Conservation (phyloP, 108 stramenopile species). For the Aurantiochytrium sp. region DNA sequence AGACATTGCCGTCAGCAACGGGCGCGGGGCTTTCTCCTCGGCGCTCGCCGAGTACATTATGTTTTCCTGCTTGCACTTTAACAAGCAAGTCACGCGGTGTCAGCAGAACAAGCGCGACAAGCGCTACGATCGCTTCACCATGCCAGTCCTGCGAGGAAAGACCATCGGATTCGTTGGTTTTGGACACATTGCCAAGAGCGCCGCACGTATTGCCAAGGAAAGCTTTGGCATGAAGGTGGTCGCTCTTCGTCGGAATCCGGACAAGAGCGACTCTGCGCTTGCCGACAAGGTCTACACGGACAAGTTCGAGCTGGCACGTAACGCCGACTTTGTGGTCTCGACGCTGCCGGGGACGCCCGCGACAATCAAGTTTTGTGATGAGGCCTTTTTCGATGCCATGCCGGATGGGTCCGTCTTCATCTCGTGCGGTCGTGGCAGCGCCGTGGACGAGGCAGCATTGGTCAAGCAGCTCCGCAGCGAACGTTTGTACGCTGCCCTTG, state of each 20-base stretch:
- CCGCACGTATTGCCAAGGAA: conserved; percentile 55
- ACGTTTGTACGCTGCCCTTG: conserved; percentile 71
- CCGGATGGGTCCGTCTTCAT: conserved; percentile 70
- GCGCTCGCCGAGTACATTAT: conserved; percentile 33
- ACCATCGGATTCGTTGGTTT: conserved; percentile 78
- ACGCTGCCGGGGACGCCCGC: conserved; percentile 66
- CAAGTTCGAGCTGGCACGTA: conserved; percentile 36
- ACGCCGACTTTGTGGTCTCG: conserved; percentile 56
- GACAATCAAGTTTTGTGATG: conserved; percentile 57
- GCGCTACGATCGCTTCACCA: conserved; percentile 19
- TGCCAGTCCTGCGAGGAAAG: conserved; percentile 9
- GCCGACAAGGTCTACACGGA: conserved; percentile 48
- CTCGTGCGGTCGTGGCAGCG: conserved; percentile 75
- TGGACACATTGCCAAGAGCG: conserved; percentile 75
- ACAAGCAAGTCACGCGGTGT: conserved; percentile 19
- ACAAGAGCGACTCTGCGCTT: conserved; percentile 17
- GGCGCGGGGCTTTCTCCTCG: conserved; percentile 16
- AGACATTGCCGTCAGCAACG: conserved; percentile 12
- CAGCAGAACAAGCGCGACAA: background rate
- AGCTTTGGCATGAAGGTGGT: conserved; percentile 72
- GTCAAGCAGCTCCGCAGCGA: conserved; percentile 55
- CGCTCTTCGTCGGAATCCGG: conserved; percentile 59
- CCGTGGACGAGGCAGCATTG: conserved; percentile 72
- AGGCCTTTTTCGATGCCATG: conserved; percentile 57
- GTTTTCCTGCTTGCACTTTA: background rate